Conservation (phyloP, 2,329 filamentous ascomycete species). For the Phaeophleospora eucalypticola region DNA sequence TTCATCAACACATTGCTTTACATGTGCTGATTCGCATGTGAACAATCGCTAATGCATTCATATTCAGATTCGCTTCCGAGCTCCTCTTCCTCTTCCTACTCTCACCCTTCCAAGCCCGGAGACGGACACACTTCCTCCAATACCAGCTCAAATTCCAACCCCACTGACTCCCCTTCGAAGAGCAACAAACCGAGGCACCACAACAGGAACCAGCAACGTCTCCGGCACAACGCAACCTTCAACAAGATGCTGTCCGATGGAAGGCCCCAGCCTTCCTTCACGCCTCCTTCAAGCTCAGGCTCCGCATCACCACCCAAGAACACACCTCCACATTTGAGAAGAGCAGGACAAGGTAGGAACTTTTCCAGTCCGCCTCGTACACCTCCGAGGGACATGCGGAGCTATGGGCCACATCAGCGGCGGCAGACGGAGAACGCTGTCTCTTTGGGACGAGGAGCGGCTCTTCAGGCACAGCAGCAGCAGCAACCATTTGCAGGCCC, state of each 20-base stretch:
- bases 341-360: neutral
- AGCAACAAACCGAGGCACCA: no score
- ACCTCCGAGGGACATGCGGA: neutral
- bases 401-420: neutral
- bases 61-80: no score
- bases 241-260: neutral
- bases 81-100: no score
- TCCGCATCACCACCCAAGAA: neutral
- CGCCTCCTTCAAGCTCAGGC: neutral
- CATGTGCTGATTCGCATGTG: no score
- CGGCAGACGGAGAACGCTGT: neutral
- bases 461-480: neutral
- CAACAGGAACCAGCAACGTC: neutral
- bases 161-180: no score
- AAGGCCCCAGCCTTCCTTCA: neutral
- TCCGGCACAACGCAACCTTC: neutral
- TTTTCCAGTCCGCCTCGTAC: neutral
- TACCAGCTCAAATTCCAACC: no score
- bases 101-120: no score
- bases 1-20: no score
- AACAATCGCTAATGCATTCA: no score
- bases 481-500: neutral
- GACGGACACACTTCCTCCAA: no score
- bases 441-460: neutral
- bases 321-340: neutral